A percentile compares a stretch with the other conserved stretches of the same genome.
These are phyloP conservation scores for Microsporum ferrugineum DNA, from an alignment of 2,329 filamentous ascomycete species.

Conservation along the genomic window DNA sequence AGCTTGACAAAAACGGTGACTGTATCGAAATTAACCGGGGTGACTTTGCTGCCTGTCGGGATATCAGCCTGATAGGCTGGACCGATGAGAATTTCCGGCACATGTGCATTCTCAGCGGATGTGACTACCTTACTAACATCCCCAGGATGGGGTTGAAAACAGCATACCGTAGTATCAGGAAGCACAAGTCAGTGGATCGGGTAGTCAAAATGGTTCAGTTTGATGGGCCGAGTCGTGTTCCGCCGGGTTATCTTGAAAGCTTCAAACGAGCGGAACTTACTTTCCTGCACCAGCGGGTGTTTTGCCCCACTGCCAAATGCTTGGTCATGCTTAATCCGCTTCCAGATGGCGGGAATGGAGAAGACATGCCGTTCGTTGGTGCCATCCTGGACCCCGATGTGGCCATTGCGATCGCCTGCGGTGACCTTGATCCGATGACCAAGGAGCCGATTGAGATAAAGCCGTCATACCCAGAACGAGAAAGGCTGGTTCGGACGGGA, in stretches of 20 bases:
- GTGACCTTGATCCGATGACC: slow-evolving; percentile 81
- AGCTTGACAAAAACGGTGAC: slow-evolving; percentile 85
- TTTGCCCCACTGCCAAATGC: slow-evolving; percentile 59
- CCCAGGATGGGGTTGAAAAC: slow-evolving; percentile 84
- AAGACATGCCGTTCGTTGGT: slow-evolving; percentile 73
- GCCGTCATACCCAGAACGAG: slow-evolving; percentile 23
- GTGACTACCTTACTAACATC: slow-evolving; percentile 84
- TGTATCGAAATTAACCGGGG: slow-evolving; percentile 83
- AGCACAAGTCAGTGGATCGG: slow-evolving; percentile 76
- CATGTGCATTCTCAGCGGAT: slow-evolving; percentile 95
- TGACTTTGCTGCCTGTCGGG: slow-evolving; percentile 79
- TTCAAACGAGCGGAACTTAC: slow-evolving; percentile 85
- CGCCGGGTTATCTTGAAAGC: slow-evolving; percentile 64
- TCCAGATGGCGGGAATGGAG: slow-evolving; percentile 50
- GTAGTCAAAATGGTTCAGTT: slow-evolving; percentile 75
- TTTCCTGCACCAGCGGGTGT: slow-evolving; percentile 90
- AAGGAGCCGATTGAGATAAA: slow-evolving; percentile 51
- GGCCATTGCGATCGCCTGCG: slow-evolving; percentile 62
- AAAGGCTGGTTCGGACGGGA: slow-evolving; percentile 26
- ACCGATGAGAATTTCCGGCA: slow-evolving; percentile 79
- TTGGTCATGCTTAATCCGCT: slow-evolving; percentile 66
- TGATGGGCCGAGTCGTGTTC: slow-evolving; percentile 72
- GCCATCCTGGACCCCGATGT: slow-evolving; percentile 55
- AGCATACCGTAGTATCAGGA: slow-evolving; percentile 78
- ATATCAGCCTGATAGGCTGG: slow-evolving; percentile 84